Conservation (phyloP, 441 rosid species). For the Gossypium trilobum region DNA sequence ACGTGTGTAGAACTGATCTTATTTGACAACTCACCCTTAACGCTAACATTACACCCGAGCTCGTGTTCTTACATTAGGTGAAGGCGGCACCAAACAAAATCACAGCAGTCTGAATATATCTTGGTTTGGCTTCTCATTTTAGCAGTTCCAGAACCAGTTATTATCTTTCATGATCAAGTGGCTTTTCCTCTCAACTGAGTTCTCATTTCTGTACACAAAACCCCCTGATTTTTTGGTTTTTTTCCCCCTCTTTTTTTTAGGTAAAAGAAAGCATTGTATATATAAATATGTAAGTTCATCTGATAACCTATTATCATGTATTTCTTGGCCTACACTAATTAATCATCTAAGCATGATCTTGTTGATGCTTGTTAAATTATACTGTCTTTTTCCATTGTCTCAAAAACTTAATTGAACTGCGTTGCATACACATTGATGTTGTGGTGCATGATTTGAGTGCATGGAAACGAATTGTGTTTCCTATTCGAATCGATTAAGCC, state of each 20-base stretch:
- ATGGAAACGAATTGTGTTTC: not conserved
- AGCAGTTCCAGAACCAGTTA: slow-evolving; percentile 26
- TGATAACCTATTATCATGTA: slow-evolving; percentile 16
- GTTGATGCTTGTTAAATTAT: slow-evolving; percentile 9
- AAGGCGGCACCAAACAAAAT: slow-evolving; percentile 38
- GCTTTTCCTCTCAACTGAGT: slow-evolving; percentile 15
- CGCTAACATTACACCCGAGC: slow-evolving; percentile 38
- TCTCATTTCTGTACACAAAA: slow-evolving; percentile 17
- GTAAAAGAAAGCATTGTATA: slow-evolving; percentile 28
- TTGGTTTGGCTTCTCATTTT: slow-evolving; percentile 27
- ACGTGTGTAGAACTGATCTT: slow-evolving; percentile 63
- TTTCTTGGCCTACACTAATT: slow-evolving; percentile 10
- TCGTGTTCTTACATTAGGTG: slow-evolving; percentile 30
- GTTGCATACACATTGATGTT: not conserved
- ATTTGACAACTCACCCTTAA: slow-evolving; percentile 49
- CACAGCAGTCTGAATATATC: slow-evolving; percentile 19
- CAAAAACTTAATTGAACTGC: not conserved
- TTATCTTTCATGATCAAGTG: slow-evolving; percentile 19
- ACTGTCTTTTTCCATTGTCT: not conserved
- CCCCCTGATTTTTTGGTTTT: not conserved
- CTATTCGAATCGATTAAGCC: not conserved
- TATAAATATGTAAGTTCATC: slow-evolving; percentile 29
- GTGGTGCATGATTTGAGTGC: not conserved
- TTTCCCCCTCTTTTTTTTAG: not conserved
- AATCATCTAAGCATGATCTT: slow-evolving; percentile 12